Percentiles rank a stretch among this genome's conserved stretches.
These are phyloP conservation scores for Skeletonema potamos DNA, from an alignment of 108 stramenopile species.

Conservation along the genomic window DNA sequence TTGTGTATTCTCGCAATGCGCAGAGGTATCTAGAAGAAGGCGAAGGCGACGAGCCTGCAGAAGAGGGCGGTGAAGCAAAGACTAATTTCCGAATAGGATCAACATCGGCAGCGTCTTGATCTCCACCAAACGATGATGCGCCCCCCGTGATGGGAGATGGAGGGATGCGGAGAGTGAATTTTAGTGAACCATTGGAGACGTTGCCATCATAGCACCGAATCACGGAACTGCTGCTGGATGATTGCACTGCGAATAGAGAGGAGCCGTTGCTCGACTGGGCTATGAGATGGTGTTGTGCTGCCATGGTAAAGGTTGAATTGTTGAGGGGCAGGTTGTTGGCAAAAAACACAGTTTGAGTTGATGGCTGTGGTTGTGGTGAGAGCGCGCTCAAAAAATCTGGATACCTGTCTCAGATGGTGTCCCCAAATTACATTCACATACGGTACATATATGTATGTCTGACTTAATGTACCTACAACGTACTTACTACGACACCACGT, in stretches of 20 bases:
- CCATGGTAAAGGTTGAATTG: too few species aligned
- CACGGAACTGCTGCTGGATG: neutral
- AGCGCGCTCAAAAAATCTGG: too few species aligned
- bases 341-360: neutral
- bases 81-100: slow-evolving; percentile 22
- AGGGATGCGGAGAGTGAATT: slow-evolving; percentile 47
- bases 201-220: slow-evolving; percentile 44
- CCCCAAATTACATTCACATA: too few species aligned
- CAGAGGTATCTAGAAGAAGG: slow-evolving; percentile 5
- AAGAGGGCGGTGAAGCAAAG: slow-evolving; percentile 9
- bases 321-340: neutral
- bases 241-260: neutral
- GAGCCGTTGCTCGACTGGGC: slow-evolving; percentile 4
- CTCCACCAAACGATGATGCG: neutral
- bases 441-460: too few species aligned
- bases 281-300: neutral
- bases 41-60: neutral
- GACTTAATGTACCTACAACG: too few species aligned
- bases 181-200: slow-evolving; percentile 33
- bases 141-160: neutral
- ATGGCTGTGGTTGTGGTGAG: neutral
- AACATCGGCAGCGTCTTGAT: neutral
- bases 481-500: too few species aligned
- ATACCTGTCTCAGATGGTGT: too few species aligned
- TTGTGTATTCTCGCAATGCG: slow-evolving; percentile 8